Conservation (phyloP, 345 rosid species). For the Hibiscus mutabilis region DNA sequence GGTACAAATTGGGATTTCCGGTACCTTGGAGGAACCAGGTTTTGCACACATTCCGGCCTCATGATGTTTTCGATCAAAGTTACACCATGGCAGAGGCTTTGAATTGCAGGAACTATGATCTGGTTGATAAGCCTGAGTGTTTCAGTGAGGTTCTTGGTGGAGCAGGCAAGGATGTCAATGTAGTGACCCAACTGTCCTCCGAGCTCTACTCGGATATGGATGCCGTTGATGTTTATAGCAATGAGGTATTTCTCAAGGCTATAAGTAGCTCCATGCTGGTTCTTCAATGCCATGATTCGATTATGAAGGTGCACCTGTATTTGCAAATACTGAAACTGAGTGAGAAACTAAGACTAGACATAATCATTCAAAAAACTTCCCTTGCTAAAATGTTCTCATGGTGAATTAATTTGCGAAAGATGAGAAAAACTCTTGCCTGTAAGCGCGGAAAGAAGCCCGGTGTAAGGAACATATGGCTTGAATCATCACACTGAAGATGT, state of each 20-base stretch:
- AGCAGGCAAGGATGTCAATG: constrained; percentile 85
- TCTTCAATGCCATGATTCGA: constrained; percentile 62
- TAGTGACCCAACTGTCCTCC: constrained; percentile 85
- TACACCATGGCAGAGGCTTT: constrained; percentile 72
- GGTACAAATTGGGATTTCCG: constrained; percentile 61
- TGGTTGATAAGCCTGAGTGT: constrained; percentile 69
- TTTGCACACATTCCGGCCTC: constrained; percentile 74
- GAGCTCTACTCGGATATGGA: constrained; percentile 73
- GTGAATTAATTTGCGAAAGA: background rate
- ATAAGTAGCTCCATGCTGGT: constrained; percentile 85
- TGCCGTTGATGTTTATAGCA: constrained; percentile 65
- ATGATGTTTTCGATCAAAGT: constrained; percentile 67
- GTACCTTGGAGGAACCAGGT: constrained; percentile 67
- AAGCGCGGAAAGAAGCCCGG: constrained; percentile 90
- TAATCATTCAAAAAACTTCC: background rate
- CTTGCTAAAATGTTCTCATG: background rate
- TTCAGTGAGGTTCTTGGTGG: constrained; percentile 80
- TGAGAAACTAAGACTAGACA: background rate
- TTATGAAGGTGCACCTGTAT: constrained; percentile 80
- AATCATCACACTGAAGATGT: constrained; percentile 88
- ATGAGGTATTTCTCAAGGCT: constrained; percentile 77
- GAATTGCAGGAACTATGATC: constrained; percentile 76
- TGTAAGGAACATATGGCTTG: constrained; percentile 79
- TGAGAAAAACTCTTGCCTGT: constrained; percentile 44
- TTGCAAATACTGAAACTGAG: background rate